phyloP scores from a whole-genome alignment of 2,329 filamentous ascomycete genomes.

The Diplodia scrobiculata region DNA sequence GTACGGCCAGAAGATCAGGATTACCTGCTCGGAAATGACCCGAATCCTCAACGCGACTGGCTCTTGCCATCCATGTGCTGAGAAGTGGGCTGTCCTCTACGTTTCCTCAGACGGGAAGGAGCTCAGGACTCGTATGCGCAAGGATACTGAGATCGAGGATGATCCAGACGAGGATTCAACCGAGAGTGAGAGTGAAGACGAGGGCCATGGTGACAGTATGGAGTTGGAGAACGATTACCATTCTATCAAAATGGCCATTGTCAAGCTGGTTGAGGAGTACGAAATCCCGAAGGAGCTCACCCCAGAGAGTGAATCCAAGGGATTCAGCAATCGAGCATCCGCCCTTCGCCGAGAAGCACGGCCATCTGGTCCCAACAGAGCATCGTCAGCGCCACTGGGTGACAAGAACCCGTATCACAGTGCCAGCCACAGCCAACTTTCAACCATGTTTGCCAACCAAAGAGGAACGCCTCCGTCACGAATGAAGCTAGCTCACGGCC shows the following conservation, averaged over 20 bases:
- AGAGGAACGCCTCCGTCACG: conserved; percentile 39
- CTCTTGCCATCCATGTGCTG: conserved; percentile 74
- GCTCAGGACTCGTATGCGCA: conserved; percentile 71
- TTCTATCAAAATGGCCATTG: conserved; percentile 75
- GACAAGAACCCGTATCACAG: conserved; percentile 57
- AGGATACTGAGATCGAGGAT: conserved; percentile 65
- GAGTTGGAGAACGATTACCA: conserved; percentile 79
- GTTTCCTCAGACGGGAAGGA: conserved; percentile 71
- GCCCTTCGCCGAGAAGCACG: conserved; percentile 43
- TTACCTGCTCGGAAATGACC: conserved; percentile 70
- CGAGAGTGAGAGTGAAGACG: conserved; percentile 53
- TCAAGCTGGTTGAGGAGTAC: conserved; percentile 79
- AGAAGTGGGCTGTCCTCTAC: conserved; percentile 81
- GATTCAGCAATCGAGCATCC: conserved; percentile 71
- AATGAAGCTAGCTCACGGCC: conserved; percentile 38
- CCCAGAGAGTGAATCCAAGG: conserved; percentile 60
- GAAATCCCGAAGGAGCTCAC: conserved; percentile 72
- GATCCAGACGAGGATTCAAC: conserved; percentile 63
- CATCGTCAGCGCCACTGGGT: conserved; percentile 33
- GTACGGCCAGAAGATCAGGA: conserved; percentile 58
- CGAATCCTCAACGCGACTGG: conserved; percentile 68
- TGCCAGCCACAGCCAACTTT: conserved; percentile 44
- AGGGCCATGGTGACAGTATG: conserved; percentile 47
- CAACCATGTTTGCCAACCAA: conserved; percentile 44
- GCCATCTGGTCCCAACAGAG: conserved; percentile 33